Evolutionary conservation across 2,329 filamentous ascomycete genomes (phyloP), one percentile per base, ranked within the genome.

Genomic region (Emmonsia crescens): DNA sequence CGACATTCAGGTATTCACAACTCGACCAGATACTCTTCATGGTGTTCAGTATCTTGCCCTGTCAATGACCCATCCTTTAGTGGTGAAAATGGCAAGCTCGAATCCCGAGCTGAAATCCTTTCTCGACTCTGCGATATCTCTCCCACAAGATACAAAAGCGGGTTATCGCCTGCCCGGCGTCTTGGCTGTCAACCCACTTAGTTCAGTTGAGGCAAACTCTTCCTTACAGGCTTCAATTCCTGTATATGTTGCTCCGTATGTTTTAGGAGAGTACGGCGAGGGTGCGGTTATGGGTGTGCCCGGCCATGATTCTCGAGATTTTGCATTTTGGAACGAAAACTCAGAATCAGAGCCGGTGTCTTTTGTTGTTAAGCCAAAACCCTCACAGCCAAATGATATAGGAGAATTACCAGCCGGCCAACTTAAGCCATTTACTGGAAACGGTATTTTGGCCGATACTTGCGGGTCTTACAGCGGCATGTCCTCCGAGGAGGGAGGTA

Each of bases 221-320:
- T 63, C 67, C 14, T 67, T 74, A 57, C 61, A 76, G 19, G 64
- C 69, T n/a, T 69, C 71, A 38, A 62, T 95, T 5, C 90, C 91
- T 0, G 80, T 96, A 5, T 96, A 88, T 69, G 88, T 89, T 27
- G 89, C 91, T 10, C 87, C 90, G 0, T 96, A 96, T 70, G 91
- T 96, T 12, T 79, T 95, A 5, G 88, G 87, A 31, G 89, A 91
- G 69, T 94, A 95, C 67, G 90, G 91, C 19, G 88, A 91, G 66
- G 91, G 91, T 0, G 91, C 91, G 10, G 88, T 96, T 1, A 96
- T 96, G 91, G 91, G 91, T 51, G 91, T 96, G 8, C 91, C 91
- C 0, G 91, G 86, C 1, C 91, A 96, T 70, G 91, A 96, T 73
- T 71, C 80, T 4, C 83, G 90, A 59, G 91, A 96, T 68, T 80